phyloP scores from a whole-genome alignment of 1,284 basidiomycete species.

The Ustilago hordei region DNA sequence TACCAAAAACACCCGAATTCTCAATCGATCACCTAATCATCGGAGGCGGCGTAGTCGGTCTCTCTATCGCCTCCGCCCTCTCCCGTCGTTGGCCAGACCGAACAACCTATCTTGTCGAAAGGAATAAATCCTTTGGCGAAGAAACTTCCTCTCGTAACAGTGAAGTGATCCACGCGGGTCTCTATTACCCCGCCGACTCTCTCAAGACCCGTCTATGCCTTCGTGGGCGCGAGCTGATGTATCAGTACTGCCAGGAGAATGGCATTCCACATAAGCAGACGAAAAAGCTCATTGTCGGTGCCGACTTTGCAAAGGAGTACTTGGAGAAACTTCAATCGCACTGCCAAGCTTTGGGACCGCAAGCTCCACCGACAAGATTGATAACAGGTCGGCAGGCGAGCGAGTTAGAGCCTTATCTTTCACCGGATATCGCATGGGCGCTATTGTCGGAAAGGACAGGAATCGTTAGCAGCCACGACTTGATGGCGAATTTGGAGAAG shows the following conservation, averaged over 20 bases:
- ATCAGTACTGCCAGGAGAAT: constrained; percentile 79
- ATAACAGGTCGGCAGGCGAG: constrained; percentile 80
- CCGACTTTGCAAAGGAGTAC: constrained; percentile 44
- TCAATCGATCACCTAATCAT: constrained; percentile 89
- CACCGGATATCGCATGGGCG: constrained; percentile 78
- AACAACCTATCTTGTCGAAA: constrained; percentile 86
- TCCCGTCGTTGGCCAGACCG: constrained; percentile 77
- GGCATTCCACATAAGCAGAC: constrained; percentile 80
- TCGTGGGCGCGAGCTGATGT: constrained; percentile 86
- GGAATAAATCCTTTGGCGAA: constrained; percentile 73
- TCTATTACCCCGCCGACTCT: constrained; percentile 82
- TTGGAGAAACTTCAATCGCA: constrained; percentile 54
- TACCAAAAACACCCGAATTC: constrained; percentile 75
- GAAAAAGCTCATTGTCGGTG: constrained; percentile 76
- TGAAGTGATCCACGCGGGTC: constrained; percentile 88
- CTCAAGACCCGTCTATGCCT: constrained; percentile 89
- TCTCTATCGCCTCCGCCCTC: constrained; percentile 85
- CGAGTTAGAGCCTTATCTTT: constrained; percentile 84
- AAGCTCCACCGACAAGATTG: constrained; percentile 74
- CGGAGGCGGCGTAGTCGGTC: constrained; percentile 91
- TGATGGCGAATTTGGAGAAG: constrained; percentile 81
- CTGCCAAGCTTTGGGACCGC: constrained; percentile 35
- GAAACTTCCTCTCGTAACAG: constrained; percentile 82
- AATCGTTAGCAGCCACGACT: constrained; percentile 86
- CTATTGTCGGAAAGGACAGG: constrained; percentile 88